Evolutionary conservation across 164 flowering plant genomes (phyloP), one percentile per base, ranked within the genome.

Genomic region (Euptelea pleiosperma): DNA sequence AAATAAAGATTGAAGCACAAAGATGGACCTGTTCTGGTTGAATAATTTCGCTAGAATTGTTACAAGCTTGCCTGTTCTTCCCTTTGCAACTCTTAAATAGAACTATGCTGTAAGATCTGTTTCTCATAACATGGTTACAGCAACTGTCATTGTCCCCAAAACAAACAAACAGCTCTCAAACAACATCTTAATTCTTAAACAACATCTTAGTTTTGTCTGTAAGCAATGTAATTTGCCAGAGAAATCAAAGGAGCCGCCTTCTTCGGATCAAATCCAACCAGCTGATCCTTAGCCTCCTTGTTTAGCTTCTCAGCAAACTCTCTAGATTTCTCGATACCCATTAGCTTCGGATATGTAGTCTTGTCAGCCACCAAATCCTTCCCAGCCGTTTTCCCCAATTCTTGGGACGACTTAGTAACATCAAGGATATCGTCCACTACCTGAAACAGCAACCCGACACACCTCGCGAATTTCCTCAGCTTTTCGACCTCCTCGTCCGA

Each of bases 361-460:
- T 87, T 87, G 39, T 85, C 95, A 0, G 89, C 81, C 25, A 78
- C 65, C 74, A 85, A 62, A 55, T 87, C 95, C 57, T 85, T 84
- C 46, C 95, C 95, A 0, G 90, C 91, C 1, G 90, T 87, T 61
- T 87, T 87, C 46, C 95, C 95, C 72, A 87, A 46, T 54, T 87
- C 89, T 45, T 73, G 44, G 0, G 90, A 81, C 0, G 90, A 82
- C 52, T 75, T 79, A 0, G 91, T 83, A 18, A 87, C 82, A 62
- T 84, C 90, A 10, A 87, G 77, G 8, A 87, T 87, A 60, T 87
- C 91, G 37, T 87, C 94, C 42, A 84, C 95, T 22, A 87, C 95
- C 67, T 87, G 91, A 68, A 85, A 87, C 72, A 85, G 50, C 60
- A 87, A 55, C 12, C 95, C 91, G 12, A 83, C 73, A 19, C 68